Percentiles rank a stretch among this genome's conserved stretches.
Evolutionary conservation across 1,139 yeast genomes (phyloP).

Genomic region (Geotrichum phurueaensis): DNA sequence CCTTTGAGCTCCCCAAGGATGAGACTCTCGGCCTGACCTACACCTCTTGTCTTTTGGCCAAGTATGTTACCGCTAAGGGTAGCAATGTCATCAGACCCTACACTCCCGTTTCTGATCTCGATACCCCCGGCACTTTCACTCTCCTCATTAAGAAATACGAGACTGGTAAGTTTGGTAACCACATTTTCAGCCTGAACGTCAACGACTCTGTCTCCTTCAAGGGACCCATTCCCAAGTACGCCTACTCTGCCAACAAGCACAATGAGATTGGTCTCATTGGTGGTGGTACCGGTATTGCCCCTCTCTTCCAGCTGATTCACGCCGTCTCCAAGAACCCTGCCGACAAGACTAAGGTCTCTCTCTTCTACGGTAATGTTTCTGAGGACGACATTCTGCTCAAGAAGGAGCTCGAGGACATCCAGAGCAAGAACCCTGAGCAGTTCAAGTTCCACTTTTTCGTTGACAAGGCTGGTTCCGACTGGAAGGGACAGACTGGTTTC

Average conservation of each 20-base stretch:
- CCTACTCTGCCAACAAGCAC: constrained; percentile 82
- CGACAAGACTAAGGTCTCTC: constrained; percentile 78
- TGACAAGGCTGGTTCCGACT: constrained; percentile 52
- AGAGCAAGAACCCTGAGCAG: constrained; percentile 64
- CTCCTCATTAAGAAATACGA: constrained; percentile 80
- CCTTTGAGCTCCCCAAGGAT: constrained; percentile 68
- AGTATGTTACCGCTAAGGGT: constrained; percentile 73
- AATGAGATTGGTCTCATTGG: constrained; percentile 78
- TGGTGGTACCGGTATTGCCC: constrained; percentile 96
- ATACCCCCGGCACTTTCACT: constrained; percentile 67
- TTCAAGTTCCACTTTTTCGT: constrained; percentile 73
- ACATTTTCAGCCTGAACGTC: constrained; percentile 62
- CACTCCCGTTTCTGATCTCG: constrained; percentile 78
- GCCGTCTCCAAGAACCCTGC: constrained; percentile 50
- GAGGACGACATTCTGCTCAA: constrained; percentile 71
- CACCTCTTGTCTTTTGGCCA: constrained; percentile 77
- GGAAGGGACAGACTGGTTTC: constrained; percentile 58
- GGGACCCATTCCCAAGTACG: constrained; percentile 92
- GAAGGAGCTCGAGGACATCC: constrained; percentile 65
- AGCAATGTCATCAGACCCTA: constrained; percentile 90
- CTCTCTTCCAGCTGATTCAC: constrained; percentile 73
- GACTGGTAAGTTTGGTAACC: constrained; percentile 75
- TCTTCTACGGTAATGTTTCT: constrained; percentile 74
- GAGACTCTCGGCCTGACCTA: constrained; percentile 70
- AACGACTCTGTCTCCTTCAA: constrained; percentile 84